Base-by-base conservation (phyloP, 2,329 filamentous ascomycete species). In the Ceratocystis albifundus region DNA sequence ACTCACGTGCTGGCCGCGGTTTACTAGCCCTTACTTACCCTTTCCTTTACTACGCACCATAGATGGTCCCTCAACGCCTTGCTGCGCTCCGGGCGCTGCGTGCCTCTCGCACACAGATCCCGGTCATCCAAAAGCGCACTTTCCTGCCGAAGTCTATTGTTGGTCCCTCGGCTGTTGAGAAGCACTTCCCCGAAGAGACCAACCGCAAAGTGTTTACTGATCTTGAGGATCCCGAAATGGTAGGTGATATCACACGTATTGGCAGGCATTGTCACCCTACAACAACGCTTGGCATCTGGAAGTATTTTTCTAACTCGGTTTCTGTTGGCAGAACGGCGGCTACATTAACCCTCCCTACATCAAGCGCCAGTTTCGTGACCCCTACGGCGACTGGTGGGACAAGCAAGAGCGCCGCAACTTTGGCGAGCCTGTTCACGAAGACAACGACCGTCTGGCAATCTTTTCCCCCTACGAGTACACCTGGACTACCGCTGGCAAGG, bases 341-440 rank as follows among this genome's bases (percentile, higher is more conserved):
- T 94, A 90, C 76, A 82, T 89, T 74, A 90, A 92, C 78, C 88
- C 89, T 67, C 84, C 86, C 15, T 78, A 82, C 65, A 80, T 93
- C 77, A 96, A 96, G 82, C 88, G 93, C 71, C 87, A 91, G 76
- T 89, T 90, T 79, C 90, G 94, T 75, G 94, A 97, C 76, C 94
- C 95, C 45, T 84, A 97, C 75, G 93, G 78, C 74, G 87, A 90
- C 74, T 99, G 91, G 90, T 97, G 91, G 90, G 93, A 99, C 78
- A 88, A 91, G 77, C 94, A 99, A 79, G 94, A 97, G 77, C 87
- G 92, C 75, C 86, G 94, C 73, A 97, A 99, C 82, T 97, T 89
- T 75, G 92, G 92, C 77, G 95, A 99, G 77, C 90, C 93, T 12
- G 85, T 96, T 64, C 93, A 99, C 77, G 95, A 99, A 77, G 94